Evolutionary conservation across 176 grass and related monocot genomes (phyloP).

Genomic region (Themeda triandra): DNA sequence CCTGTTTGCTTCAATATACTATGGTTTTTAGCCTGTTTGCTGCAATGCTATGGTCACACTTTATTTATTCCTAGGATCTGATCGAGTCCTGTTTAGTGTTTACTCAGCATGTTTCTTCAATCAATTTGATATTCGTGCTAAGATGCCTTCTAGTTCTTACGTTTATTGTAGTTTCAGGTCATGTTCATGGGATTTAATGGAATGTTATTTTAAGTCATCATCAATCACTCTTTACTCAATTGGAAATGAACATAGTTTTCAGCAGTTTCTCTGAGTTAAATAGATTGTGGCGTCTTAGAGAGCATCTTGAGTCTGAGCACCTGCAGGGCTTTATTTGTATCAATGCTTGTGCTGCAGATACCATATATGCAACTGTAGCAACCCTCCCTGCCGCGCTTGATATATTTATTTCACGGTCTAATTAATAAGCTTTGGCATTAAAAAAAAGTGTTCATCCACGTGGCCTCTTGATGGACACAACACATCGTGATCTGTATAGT

Average conservation of each 20-base stretch:
- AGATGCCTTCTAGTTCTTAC: neutral
- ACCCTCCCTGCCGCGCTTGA: neutral
- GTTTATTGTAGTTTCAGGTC: neutral
- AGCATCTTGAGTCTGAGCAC: neutral
- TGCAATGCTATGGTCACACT: constrained; percentile 4
- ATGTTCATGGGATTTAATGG: neutral
- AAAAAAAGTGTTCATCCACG: neutral
- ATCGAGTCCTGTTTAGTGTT: neutral
- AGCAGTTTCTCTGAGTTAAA: neutral
- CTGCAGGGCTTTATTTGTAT: neutral
- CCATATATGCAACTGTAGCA: neutral
- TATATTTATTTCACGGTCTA: neutral
- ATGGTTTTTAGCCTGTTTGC: constrained; percentile 11
- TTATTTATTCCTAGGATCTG: constrained; percentile 35
- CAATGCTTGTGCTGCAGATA: neutral
- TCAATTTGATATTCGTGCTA: neutral
- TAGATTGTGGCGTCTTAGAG: neutral
- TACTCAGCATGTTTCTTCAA: constrained; percentile 4
- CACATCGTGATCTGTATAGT: neutral
- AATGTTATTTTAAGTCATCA: neutral
- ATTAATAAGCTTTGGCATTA: neutral
- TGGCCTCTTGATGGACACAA: neutral
- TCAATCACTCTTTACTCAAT: neutral
- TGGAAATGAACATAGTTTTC: neutral
- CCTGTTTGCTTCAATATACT: neutral